Evolutionary conservation across 345 rosid genomes (phyloP), one percentile per base, ranked within the genome.

Genomic region (Hypericum androsaemum): DNA sequence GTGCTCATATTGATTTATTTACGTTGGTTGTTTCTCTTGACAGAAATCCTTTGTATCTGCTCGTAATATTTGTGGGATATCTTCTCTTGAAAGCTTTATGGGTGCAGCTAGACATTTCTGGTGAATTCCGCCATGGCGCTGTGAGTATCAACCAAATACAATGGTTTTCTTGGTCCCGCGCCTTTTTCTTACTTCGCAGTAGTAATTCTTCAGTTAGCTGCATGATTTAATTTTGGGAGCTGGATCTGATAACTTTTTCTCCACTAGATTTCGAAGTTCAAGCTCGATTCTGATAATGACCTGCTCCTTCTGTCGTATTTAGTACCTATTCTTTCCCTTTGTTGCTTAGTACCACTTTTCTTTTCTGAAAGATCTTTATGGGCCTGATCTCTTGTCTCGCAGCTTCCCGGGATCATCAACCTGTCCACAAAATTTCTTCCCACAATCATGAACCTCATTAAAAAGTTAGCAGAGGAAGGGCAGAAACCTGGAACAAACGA

Each of bases 1-100:
- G 32, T 22, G 32, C 4, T 22, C 4, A 22, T 22, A 22, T 4
- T 22, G 32, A 22, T 22, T 22, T 32, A 8, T 54, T 54, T 10
- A n/a, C 5, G 8, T 36, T 10, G 28, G 50, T 61, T 7, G 54
- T 45, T 68, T 49, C 61, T 53, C 41, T 39, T 73, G 61, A 69
- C 89, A 94, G 99, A 77, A 94, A 88, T 75, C 99, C 99, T 53
- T 65, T 88, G 17, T 94, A 86, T 69, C 77, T 94, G 36, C 56
- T 61, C 12, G 56, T 88, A 58, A 78, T 86, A 56, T 94, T 94
- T 54, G 78, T 84, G 0, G 85, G 65, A 37, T 88, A 62, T 71
- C 77, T 94, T 61, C 72, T 94, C 50, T n/a, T 63, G 50, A 94
- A 88, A 76, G 97, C 99, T 65, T 71, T 88, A 32, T 94, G 99